Base-by-base conservation (phyloP, 176 grass and related monocot genomes). In the Oryza punctata region DNA sequence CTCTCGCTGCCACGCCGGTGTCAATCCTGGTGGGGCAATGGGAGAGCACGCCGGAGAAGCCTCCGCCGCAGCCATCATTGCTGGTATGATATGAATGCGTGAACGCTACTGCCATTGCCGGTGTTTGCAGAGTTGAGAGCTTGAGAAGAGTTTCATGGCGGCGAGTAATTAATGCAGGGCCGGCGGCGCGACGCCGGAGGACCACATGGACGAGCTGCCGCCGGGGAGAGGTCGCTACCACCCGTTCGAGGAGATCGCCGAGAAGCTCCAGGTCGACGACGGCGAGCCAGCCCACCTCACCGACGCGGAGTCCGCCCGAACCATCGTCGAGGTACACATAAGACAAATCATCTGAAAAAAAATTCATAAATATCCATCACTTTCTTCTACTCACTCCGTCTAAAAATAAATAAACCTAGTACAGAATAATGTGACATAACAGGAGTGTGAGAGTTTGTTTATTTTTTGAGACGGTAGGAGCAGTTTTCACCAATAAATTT, bases 191-290 rank as follows among this genome's bases (percentile, higher is more conserved):
- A 63, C 67, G 49, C 89, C 84, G 69, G 84, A 80, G 69, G 84
- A 80, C 45, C 73, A 88, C 68, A 74, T 85, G 71, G 84, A 84
- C 46, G 78, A 86, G 84, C 68, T 57, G 79, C 65, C 85, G 41
- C 13, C 26, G 5, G 64, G 25, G 38, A 81, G 15, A 72, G 78
- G 77, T 1, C 32, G 78, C 23, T 97, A 93, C 90, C 95, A 94
- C 54, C 90, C 92, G 38, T 93, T 80, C 45, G 92, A 97, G 81
- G 92, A 97, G 47, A 93, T 97, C 18, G 75, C 84, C 18, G 86
- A 94, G 11, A 25, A 12, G 2, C 18, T 84, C 45, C 27, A 54
- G 47, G 57, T 77, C 3, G 59, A 83, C 33, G 86, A 85, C 65
- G 82, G 68, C 9, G 89, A 89, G 76, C 81, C 82, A 18, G 57